A percentile compares a stretch with the other conserved stretches of the same genome.
phyloP scores from a whole-genome alignment of 148 eudicot genomes.

The Gaultheria prostrata region DNA sequence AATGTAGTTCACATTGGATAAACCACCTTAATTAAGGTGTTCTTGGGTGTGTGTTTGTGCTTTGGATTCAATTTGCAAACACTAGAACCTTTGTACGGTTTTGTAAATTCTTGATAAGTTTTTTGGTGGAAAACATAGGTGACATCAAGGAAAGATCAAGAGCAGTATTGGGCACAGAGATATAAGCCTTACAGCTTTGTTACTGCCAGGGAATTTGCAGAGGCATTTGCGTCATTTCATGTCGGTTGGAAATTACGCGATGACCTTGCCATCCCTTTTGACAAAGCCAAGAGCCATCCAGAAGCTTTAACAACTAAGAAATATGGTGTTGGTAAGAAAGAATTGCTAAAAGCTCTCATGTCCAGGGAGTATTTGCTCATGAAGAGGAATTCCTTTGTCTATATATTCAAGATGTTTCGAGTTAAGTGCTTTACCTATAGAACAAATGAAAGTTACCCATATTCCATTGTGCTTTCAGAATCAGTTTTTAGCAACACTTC shows the following conservation, averaged over 20 bases:
- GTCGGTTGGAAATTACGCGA: slow-evolving; percentile 15
- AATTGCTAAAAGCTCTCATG: slow-evolving; percentile 17
- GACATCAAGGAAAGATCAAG: slow-evolving; percentile 28
- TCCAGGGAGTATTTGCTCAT: slow-evolving; percentile 23
- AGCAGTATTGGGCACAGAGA: slow-evolving; percentile 21
- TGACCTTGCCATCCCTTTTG: slow-evolving; percentile 24
- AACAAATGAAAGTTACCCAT: not conserved
- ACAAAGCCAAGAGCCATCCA: slow-evolving; percentile 24
- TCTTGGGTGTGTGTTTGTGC: not conserved
- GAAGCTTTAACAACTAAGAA: slow-evolving; percentile 24
- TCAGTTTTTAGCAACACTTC: not conserved
- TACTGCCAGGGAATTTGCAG: slow-evolving; percentile 14
- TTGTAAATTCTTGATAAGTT: not conserved
- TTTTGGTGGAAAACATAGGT: slow-evolving; percentile 9
- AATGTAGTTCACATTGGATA: not conserved
- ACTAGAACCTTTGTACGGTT: not conserved
- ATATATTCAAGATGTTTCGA: slow-evolving; percentile 23
- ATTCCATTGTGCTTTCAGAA: not conserved
- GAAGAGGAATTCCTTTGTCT: slow-evolving; percentile 26
- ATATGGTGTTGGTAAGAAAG: slow-evolving; percentile 19
- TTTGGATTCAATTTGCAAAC: not conserved
- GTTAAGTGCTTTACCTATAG: not conserved
- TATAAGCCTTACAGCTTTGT: slow-evolving; percentile 12
- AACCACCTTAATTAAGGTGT: not conserved
- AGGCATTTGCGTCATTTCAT: slow-evolving; percentile 21